phyloP scores from a whole-genome alignment of 192 early-diverging fungal genomes.

The Entomortierella chlamydospora region DNA sequence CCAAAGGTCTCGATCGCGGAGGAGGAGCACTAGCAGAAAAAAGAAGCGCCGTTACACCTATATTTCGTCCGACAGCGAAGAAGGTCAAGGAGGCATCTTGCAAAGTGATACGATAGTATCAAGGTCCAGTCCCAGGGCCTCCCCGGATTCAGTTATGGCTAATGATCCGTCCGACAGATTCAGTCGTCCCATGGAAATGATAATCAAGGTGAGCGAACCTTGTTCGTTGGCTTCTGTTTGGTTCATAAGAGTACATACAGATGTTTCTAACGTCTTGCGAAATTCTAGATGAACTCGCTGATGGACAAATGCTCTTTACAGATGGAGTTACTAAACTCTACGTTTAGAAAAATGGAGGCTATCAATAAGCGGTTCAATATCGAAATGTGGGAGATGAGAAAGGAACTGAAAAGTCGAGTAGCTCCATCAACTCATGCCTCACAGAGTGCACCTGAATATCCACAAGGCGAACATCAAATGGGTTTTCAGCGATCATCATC shows the following conservation, averaged over 20 bases:
- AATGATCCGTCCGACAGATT: not conserved
- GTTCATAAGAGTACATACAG: no score
- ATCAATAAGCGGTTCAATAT: not conserved
- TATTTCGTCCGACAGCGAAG: slow-evolving; percentile 7
- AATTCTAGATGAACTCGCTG: slow-evolving; percentile 7
- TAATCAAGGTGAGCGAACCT: slow-evolving; percentile 6
- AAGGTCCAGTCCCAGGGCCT: not conserved
- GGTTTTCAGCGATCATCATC: not conserved
- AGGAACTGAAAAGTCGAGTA: not conserved
- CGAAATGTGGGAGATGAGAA: slow-evolving; percentile 12
- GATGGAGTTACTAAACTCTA: not conserved
- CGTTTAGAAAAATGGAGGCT: slow-evolving; percentile 3
- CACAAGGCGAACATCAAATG: not conserved
- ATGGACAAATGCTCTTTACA: not conserved
- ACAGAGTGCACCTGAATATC: not conserved
- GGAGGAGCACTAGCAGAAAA: not conserved
- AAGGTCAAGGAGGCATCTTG: slow-evolving; percentile 3
- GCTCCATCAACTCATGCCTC: not conserved
- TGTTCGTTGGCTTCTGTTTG: no score
- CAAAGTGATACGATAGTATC: slow-evolving; percentile 9
- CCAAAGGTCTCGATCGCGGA: not conserved
- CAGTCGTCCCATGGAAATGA: slow-evolving; percentile 14
- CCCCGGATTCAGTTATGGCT: not conserved
- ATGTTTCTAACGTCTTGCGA: not conserved
- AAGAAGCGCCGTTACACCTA: slow-evolving; percentile 1